Evolutionary conservation across 495 filamentous ascomycete species (phyloP), one percentile per base, ranked within the genome.

Genomic region (Aspergillus taichungensis): DNA sequence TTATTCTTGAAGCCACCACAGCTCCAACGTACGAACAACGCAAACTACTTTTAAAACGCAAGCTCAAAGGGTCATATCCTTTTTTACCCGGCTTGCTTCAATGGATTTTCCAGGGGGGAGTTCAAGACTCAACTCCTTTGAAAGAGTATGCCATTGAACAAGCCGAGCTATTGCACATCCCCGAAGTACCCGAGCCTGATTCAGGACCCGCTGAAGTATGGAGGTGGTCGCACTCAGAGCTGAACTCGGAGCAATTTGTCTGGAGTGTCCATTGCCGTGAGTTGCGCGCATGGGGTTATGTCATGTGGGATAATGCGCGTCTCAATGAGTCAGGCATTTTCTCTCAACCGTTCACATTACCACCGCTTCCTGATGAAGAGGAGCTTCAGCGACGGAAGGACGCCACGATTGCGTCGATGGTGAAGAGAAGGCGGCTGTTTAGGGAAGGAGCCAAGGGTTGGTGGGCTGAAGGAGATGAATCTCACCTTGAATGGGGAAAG

Each of bases 401-500:
- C 6, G 42, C 14, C 6, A 28, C 18, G 33, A 37, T 36, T n/a
- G 42, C 7, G 13, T 29, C 33, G 24, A 7, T 45, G 33, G 33
- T 45, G 7, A 30, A 24, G 33, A 35, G 42, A 12, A 3, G 42
- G 33, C 10, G 14, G 13, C 31, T 45, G 11, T 45, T 11, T 30
- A 13, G 33, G 33, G 18, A 29, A 37, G 42, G 42, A 3, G 42
- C 42, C 8, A 29, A 13, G 13, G 42, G 42, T 6, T 44, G 42
- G 32, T 44, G 31, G 42, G 6, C 31, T 6, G 31, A 44, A 27
- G 42, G 32, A 34, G 30, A 44, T 12, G 6, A 44, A 44, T 44
- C 42, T 35, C 42, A 44, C 13, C 30, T 44, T 44, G 8, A 27
- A 29, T 44, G 42, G 42, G 33, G 18, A 24, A 24, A 24, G 18